These are phyloP conservation scores for Piloderma croceum DNA, from an alignment of 768 basidiomycete species.

Conservation along the genomic window DNA sequence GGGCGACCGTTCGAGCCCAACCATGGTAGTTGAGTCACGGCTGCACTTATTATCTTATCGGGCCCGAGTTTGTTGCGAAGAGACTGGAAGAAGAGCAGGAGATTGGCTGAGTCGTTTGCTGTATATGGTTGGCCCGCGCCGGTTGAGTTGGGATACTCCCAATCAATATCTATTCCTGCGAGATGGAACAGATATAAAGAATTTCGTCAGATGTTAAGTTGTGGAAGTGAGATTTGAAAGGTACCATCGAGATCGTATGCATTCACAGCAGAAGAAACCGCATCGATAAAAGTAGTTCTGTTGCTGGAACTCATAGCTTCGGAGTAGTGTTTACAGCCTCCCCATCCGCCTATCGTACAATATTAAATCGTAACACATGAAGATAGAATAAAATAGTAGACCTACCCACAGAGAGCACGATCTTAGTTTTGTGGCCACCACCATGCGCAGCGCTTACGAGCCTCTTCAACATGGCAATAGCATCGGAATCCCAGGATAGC, in stretches of 20 bases:
- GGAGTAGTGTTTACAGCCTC: constrained; percentile 62
- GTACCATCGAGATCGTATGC: constrained; percentile 61
- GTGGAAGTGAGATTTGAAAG: constrained; percentile 40
- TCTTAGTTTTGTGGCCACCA: constrained; percentile 53
- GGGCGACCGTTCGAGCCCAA: constrained; percentile 57
- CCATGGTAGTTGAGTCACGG: constrained; percentile 67
- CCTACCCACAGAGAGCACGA: constrained; percentile 65
- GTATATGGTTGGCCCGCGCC: constrained; percentile 62
- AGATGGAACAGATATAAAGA: too few relatives aligned
- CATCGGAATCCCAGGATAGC: constrained; percentile 47
- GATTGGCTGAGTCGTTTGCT: constrained; percentile 56
- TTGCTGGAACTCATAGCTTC: constrained; percentile 47
- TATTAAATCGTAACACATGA: too few relatives aligned
- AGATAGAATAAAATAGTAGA: too few relatives aligned
- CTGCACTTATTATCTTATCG: constrained; percentile 61
- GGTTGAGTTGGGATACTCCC: constrained; percentile 68
- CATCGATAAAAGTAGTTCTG: constrained; percentile 51
- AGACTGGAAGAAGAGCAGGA: constrained; percentile 52
- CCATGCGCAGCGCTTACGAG: constrained; percentile 53
- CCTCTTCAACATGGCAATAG: constrained; percentile 46
- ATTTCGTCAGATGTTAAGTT: too few relatives aligned
- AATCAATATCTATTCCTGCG: constrained; percentile 12
- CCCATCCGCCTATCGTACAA: constrained; percentile 69
- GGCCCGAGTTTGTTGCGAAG: constrained; percentile 49
- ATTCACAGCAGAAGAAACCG: constrained; percentile 50